These are phyloP conservation scores for Populus hybrid DNA, from an alignment of 441 rosid genomes.

Conservation along the genomic window DNA sequence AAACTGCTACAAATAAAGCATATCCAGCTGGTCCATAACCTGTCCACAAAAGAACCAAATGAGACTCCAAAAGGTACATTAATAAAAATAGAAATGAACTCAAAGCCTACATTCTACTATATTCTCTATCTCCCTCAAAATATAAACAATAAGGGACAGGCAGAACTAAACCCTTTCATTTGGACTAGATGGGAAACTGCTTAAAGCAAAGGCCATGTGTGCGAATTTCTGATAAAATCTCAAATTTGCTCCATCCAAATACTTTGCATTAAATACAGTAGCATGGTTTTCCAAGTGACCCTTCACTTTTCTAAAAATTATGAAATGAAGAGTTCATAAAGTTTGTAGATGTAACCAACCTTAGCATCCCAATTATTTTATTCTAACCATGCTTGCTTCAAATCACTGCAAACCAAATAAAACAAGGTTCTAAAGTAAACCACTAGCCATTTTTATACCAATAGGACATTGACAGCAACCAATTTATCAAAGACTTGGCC, in stretches of 20 bases:
- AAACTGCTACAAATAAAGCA: constrained; percentile 82
- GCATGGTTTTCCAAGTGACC: background rate
- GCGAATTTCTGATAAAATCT: background rate
- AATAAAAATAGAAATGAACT: constrained; percentile 1
- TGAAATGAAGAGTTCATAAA: background rate
- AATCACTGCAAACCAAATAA: background rate
- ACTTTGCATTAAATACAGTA: background rate
- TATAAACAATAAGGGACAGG: background rate
- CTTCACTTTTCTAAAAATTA: background rate
- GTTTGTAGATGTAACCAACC: background rate
- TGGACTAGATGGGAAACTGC: background rate
- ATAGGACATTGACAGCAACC: background rate
- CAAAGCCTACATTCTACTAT: background rate
- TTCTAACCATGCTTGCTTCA: background rate
- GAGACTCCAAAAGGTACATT: constrained; percentile 5
- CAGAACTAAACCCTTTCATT: background rate
- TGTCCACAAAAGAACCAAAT: constrained; percentile 27
- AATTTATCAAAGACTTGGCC: background rate
- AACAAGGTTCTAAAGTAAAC: background rate
- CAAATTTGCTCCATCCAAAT: background rate
- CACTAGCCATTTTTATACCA: background rate
- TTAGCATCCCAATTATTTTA: background rate
- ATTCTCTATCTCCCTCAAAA: background rate
- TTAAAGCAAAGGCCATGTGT: background rate
- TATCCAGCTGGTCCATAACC: constrained; percentile 96